Conservation (phyloP, 1,139 yeast genomes). For the Blastobotrys ciferrii region DNA sequence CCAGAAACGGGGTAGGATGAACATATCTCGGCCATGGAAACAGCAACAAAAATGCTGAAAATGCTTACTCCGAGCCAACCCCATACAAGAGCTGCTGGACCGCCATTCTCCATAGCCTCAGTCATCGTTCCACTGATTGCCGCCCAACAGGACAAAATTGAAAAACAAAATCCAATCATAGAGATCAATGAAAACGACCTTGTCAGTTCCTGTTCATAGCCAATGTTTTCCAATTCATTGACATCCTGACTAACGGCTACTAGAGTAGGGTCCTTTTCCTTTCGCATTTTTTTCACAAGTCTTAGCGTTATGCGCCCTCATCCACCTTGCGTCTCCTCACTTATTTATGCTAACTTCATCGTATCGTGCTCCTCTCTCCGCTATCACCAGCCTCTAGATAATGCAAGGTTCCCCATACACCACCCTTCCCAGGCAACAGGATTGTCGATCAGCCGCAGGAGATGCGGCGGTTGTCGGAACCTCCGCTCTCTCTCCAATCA, state of each 20-base stretch:
- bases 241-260: slow-evolving; percentile 2
- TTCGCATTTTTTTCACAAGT: background rate
- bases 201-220: slow-evolving; percentile 15
- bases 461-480: background rate
- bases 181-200: slow-evolving; percentile 14
- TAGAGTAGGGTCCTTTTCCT: background rate
- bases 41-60: slow-evolving; percentile 50
- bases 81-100: slow-evolving; percentile 60
- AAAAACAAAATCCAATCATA: slow-evolving; percentile 45
- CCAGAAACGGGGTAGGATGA: slow-evolving; percentile 68
- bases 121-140: slow-evolving; percentile 46
- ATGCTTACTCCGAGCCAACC: slow-evolving; percentile 57
- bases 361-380: background rate
- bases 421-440: background rate
- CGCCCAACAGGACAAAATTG: slow-evolving; percentile 49
- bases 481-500: background rate
- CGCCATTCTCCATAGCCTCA: slow-evolving; percentile 47
- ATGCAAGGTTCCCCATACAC: background rate
- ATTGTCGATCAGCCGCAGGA: background rate
- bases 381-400: background rate
- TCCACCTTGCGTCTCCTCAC: background rate
- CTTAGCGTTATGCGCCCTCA: too few relatives aligned
- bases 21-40: slow-evolving; percentile 58
- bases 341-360: background rate
- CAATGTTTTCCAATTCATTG: slow-evolving; percentile 12